Conservation (phyloP, 495 filamentous ascomycete species). For the Parmelia sp. region DNA sequence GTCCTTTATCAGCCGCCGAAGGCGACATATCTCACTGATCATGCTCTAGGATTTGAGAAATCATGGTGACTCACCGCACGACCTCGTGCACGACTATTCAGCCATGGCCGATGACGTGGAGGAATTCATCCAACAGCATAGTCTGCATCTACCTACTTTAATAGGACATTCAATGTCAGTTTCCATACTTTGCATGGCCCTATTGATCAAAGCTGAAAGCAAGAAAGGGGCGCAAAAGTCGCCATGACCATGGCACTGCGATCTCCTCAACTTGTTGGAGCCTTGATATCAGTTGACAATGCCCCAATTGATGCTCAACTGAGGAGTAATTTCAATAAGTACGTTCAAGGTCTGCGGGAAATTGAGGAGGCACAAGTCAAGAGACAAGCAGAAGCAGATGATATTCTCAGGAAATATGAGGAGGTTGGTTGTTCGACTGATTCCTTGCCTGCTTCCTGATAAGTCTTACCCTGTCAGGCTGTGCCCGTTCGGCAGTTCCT, state of each 20-base stretch:
- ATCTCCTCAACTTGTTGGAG: constrained; percentile 54
- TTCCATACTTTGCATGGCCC: background rate
- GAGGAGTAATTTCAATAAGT: constrained; percentile 66
- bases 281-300: constrained; percentile 84
- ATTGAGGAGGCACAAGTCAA: constrained; percentile 62
- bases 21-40: background rate
- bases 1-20: constrained; percentile 25
- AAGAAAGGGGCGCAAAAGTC: constrained; percentile 78
- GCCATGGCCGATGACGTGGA: constrained; percentile 83
- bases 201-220: constrained; percentile 10
- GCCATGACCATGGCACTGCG: constrained; percentile 83
- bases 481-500: constrained; percentile 83
- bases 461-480: constrained; percentile 38
- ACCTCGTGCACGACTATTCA: constrained; percentile 69
- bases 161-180: constrained; percentile 93
- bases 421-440: constrained; percentile 39
- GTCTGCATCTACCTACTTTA: constrained; percentile 60
- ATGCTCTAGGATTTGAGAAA: constrained; percentile 80
- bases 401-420: constrained; percentile 73
- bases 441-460: background rate
- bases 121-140: constrained; percentile 70
- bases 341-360: constrained; percentile 77
- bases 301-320: constrained; percentile 76
- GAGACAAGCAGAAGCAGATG: constrained; percentile 70
- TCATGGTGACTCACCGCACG: constrained; percentile 84